A percentile compares a stretch with the other conserved stretches of the same genome.
These are phyloP conservation scores for Zygosaccharomyces sapae DNA, from an alignment of 1,139 yeast species.

Conservation along the genomic window DNA sequence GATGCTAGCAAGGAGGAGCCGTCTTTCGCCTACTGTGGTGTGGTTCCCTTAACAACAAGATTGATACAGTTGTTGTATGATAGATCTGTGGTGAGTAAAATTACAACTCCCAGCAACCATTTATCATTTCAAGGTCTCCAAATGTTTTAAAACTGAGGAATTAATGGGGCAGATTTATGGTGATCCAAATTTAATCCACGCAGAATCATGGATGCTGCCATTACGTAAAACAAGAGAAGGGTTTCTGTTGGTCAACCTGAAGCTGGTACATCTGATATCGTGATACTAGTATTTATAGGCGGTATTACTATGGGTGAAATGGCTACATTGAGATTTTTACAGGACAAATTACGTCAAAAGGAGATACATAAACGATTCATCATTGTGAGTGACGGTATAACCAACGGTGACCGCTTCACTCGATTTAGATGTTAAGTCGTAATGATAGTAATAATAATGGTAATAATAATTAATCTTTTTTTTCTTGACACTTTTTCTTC, in stretches of 20 bases:
- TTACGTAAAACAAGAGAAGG: slow-evolving; percentile 18
- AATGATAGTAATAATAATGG: neutral
- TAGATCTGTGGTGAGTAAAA: slow-evolving; percentile 26
- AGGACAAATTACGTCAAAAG: slow-evolving; percentile 22
- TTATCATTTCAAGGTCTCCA: slow-evolving; percentile 30
- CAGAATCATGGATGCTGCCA: slow-evolving; percentile 27
- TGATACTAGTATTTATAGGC: slow-evolving; percentile 32
- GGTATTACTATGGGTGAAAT: slow-evolving; percentile 36
- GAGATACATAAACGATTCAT: slow-evolving; percentile 30
- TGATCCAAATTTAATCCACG: slow-evolving; percentile 13
- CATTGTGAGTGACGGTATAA: slow-evolving; percentile 29
- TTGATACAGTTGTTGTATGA: slow-evolving; percentile 32
- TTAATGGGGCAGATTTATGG: slow-evolving; percentile 28
- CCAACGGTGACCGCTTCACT: slow-evolving; percentile 13
- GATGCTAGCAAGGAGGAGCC: slow-evolving; percentile 17
- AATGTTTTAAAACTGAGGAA: slow-evolving; percentile 22
- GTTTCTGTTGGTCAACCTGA: slow-evolving; percentile 8
- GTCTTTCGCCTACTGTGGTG: slow-evolving; percentile 37
- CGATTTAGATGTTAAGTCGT: slow-evolving; percentile 3
- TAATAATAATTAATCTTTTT: slow-evolving; percentile 1
- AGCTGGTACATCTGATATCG: slow-evolving; percentile 19
- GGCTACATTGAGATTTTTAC: slow-evolving; percentile 29
- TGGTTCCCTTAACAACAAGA: slow-evolving; percentile 32
- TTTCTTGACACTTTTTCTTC: slow-evolving; percentile 6
- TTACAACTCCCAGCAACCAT: slow-evolving; percentile 33